Conservation (phyloP, 352 stramenopile species). For the Pythium plurisporium region DNA sequence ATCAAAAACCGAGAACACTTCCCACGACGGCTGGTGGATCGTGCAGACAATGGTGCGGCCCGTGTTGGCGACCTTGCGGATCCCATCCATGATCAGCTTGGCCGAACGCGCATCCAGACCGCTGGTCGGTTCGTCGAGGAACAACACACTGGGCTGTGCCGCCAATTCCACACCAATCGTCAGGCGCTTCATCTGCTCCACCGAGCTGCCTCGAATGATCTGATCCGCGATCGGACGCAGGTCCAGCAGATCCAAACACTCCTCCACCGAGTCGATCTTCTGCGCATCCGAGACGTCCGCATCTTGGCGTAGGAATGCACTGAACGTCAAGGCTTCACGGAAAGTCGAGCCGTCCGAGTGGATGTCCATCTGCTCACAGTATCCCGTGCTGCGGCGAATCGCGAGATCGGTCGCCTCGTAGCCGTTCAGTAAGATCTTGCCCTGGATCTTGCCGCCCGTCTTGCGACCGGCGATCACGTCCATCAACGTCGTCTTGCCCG, state of each 20-base stretch:
- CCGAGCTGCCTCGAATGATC: constrained; percentile 21
- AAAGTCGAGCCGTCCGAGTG: constrained; percentile 11
- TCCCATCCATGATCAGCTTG: constrained; percentile 59
- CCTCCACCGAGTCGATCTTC: background rate
- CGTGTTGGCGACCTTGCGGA: constrained; percentile 45
- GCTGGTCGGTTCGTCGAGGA: constrained; percentile 82
- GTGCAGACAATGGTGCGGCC: constrained; percentile 9
- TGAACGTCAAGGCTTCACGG: constrained; percentile 25
- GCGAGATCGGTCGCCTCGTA: constrained; percentile 55
- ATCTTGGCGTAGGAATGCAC: background rate
- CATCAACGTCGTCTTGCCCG: constrained; percentile 93
- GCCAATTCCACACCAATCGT: constrained; percentile 88
- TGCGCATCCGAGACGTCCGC: background rate
- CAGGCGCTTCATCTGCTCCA: constrained; percentile 50
- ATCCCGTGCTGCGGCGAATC: constrained; percentile 35
- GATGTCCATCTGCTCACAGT: constrained; percentile 38
- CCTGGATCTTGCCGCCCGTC: constrained; percentile 76
- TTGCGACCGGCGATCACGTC: constrained; percentile 94
- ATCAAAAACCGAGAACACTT: background rate
- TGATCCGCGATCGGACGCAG: constrained; percentile 19
- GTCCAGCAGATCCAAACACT: constrained; percentile 21
- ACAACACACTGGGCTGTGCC: constrained; percentile 71
- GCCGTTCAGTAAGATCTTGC: constrained; percentile 88
- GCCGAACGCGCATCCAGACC: constrained; percentile 80
- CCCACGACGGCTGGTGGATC: background rate